These are phyloP conservation scores for Eucalyptus curtisii DNA, from an alignment of 345 rosid genomes.

Conservation along the genomic window DNA sequence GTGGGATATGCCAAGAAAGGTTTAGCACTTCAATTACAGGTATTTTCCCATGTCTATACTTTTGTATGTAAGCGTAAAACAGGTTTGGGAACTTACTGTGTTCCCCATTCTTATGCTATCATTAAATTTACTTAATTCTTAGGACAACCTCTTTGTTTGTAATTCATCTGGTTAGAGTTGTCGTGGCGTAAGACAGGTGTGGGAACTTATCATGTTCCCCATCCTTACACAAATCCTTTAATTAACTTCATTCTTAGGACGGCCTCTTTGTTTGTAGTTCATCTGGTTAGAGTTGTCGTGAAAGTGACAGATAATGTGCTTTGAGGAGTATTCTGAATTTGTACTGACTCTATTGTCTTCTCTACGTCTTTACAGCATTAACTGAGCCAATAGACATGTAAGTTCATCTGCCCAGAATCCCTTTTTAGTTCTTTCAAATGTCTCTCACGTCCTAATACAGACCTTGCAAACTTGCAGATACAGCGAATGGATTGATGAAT, in stretches of 20 bases:
- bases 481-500: conserved; percentile 98
- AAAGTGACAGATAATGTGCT: background rate
- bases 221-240: background rate
- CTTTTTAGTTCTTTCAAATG: background rate
- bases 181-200: background rate
- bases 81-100: background rate
- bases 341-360: background rate
- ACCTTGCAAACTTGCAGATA: conserved; percentile 32
- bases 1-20: conserved; percentile 81
- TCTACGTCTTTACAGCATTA: conserved; percentile 46
- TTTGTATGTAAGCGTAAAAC: background rate
- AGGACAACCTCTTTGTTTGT: background rate
- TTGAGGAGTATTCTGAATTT: background rate
- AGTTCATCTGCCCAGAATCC: conserved; percentile 10
- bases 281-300: background rate
- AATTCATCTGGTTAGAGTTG: background rate
- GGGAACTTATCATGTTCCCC: background rate
- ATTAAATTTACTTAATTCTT: background rate
- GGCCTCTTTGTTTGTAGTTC: background rate
- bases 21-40: conserved; percentile 87
- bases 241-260: background rate
- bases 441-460: background rate
- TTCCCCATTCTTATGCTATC: background rate
- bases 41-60: background rate
- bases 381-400: conserved; percentile 90